A percentile compares a stretch with the other conserved stretches of the same genome.
Conservation (phyloP, 2,329 filamentous ascomycete species). For the Cercospora sp. region DNA sequence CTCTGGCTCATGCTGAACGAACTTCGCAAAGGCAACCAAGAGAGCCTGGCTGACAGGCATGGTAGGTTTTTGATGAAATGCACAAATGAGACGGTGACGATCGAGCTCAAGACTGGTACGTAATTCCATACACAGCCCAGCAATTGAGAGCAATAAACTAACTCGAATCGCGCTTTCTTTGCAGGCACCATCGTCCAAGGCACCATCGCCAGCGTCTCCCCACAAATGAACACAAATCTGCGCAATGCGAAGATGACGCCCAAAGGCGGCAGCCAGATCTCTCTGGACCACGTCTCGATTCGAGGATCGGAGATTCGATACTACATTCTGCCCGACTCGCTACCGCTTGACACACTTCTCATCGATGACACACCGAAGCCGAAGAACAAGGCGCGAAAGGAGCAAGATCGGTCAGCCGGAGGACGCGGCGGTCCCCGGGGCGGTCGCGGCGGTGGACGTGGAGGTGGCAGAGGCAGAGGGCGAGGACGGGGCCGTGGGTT, state of each 20-base stretch:
- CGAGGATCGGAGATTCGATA: conserved; percentile 95
- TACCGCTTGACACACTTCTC: conserved; percentile 90
- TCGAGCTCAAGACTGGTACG: conserved; percentile 96
- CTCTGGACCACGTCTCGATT: conserved; percentile 93
- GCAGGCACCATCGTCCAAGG: conserved; percentile 92
- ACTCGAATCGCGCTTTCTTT: conserved; percentile 3
- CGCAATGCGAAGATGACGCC: conserved; percentile 96
- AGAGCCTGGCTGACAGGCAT: conserved; percentile 39
- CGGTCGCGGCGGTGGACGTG: conserved; percentile 45
- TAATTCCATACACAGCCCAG: no score
- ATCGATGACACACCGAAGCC: conserved; percentile 97
- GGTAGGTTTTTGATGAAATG: conserved; percentile 98
- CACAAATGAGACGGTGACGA: conserved; percentile 95
- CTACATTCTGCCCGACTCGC: conserved; percentile 91
- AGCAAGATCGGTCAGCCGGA: conserved; percentile 53
- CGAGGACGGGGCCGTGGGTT: conserved; percentile 33
- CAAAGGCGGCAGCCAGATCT: conserved; percentile 80
- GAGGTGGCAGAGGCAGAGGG: conserved; percentile 38
- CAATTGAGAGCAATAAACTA: not conserved
- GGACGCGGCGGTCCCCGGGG: conserved; percentile 50
- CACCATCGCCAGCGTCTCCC: conserved; percentile 93
- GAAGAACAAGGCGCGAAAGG: conserved; percentile 99
- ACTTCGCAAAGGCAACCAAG: conserved; percentile 42
- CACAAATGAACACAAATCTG: conserved; percentile 97
- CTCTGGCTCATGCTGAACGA: conserved; percentile 50